Evolutionary conservation across 768 basidiomycete species (phyloP).

Genomic region (Xerocomus potaroensis): DNA sequence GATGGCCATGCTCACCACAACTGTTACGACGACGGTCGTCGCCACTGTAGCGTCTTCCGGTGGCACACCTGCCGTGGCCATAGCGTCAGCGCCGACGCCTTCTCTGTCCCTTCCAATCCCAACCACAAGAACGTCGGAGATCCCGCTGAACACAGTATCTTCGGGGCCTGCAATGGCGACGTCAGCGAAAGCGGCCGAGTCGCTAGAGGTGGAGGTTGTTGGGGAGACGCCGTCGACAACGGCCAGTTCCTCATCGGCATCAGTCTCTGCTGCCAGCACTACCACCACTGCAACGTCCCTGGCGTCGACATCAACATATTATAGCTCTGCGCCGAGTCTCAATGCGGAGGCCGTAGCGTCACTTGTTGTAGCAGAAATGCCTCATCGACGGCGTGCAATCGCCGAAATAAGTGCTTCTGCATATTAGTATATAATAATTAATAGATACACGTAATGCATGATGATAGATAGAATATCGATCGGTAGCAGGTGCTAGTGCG

Average conservation of each 20-base stretch:
- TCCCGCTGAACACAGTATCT: background rate
- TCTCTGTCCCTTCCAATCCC: background rate
- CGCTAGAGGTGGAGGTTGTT: constrained; percentile 23
- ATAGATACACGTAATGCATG: background rate
- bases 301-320: background rate
- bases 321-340: constrained; percentile 1
- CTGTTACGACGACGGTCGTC: constrained; percentile 24
- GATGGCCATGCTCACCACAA: constrained; percentile 19
- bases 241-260: background rate
- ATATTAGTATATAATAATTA: background rate
- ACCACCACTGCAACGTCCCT: background rate
- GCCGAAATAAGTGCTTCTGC: background rate
- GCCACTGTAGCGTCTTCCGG: constrained; percentile 7
- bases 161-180: background rate
- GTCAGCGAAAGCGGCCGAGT: constrained; percentile 3
- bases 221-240: constrained; percentile 5
- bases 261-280: background rate
- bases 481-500: no score
- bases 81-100: constrained; percentile 9
- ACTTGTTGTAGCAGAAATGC: constrained; percentile 9
- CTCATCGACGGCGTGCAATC: background rate
- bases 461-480: no score
- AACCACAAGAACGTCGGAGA: constrained; percentile 4
- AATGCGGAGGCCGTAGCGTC: constrained; percentile 21
- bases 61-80: constrained; percentile 12